Conservation (phyloP, 2,329 filamentous ascomycete genomes). For the Colletotrichum sp. region DNA sequence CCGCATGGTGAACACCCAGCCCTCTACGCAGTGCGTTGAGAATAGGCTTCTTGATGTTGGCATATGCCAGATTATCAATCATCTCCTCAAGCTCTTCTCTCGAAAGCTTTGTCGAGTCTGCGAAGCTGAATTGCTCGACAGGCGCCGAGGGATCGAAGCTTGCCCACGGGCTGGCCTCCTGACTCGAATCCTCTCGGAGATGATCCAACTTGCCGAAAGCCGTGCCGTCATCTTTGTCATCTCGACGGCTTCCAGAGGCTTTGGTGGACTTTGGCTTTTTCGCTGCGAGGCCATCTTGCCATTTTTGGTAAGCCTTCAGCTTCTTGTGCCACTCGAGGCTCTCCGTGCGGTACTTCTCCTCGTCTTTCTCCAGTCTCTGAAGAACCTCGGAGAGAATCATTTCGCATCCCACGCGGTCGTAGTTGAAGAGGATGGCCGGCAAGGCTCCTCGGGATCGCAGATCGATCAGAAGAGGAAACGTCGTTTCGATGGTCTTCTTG, state of each 20-base stretch:
- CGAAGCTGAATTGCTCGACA: slow-evolving; percentile 69
- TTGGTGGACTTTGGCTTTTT: slow-evolving; percentile 32
- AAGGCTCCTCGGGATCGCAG: slow-evolving; percentile 69
- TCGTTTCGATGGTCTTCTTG: slow-evolving; percentile 9
- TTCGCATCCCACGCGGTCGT: slow-evolving; percentile 72
- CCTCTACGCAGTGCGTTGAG: slow-evolving; percentile 69
- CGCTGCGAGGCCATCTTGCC: slow-evolving; percentile 38
- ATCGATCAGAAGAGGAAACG: slow-evolving; percentile 61
- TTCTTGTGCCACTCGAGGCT: slow-evolving; percentile 66
- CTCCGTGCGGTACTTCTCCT: slow-evolving; percentile 43
- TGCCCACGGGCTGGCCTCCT: slow-evolving; percentile 63
- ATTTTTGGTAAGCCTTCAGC: slow-evolving; percentile 41
- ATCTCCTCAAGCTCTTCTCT: slow-evolving; percentile 63
- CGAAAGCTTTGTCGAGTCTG: slow-evolving; percentile 63
- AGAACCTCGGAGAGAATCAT: slow-evolving; percentile 57
- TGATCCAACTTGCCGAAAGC: slow-evolving; percentile 59
- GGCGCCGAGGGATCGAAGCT: slow-evolving; percentile 72
- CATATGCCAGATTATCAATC: slow-evolving; percentile 54
- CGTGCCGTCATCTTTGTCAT: slow-evolving; percentile 31
- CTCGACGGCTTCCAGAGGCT: not conserved
- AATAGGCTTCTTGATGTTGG: slow-evolving; percentile 56
- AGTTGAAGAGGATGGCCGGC: slow-evolving; percentile 80
- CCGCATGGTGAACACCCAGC: slow-evolving; percentile 79
- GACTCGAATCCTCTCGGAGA: slow-evolving; percentile 59
- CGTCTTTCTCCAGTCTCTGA: slow-evolving; percentile 56